phyloP scores from a whole-genome alignment of 768 basidiomycete genomes.

The Lentinula edodes region DNA sequence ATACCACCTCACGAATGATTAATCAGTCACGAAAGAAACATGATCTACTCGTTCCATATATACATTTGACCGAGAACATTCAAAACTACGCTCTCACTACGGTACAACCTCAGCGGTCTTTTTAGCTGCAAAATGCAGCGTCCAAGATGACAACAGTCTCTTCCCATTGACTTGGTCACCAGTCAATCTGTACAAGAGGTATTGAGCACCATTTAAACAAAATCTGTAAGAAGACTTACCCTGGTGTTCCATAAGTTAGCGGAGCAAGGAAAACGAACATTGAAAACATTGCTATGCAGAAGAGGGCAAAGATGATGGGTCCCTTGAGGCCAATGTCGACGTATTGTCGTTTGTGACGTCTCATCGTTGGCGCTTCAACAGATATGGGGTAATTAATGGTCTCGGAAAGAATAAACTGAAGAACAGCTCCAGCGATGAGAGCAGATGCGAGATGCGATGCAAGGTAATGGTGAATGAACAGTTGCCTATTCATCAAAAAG shows the following conservation, averaged over 20 bases:
- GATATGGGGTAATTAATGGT: slow-evolving; percentile 91
- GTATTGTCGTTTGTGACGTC: slow-evolving; percentile 47
- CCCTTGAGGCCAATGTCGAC: slow-evolving; percentile 79
- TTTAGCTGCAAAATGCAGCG: slow-evolving; percentile 87
- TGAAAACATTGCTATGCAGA: slow-evolving; percentile 53
- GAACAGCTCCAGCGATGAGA: slow-evolving; percentile 85
- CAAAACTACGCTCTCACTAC: background rate
- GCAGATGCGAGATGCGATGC: slow-evolving; percentile 94
- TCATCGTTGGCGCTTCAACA: slow-evolving; percentile 60
- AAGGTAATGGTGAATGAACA: slow-evolving; percentile 97
- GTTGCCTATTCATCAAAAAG: slow-evolving; percentile 95
- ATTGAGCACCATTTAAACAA: slow-evolving; percentile 9
- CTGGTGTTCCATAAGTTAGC: slow-evolving; percentile 93
- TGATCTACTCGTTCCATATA: background rate
- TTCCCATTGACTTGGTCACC: slow-evolving; percentile 82
- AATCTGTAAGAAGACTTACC: slow-evolving; percentile 47
- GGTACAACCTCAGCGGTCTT: slow-evolving; percentile 31
- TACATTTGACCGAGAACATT: background rate
- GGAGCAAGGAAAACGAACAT: slow-evolving; percentile 78
- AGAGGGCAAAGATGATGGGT: slow-evolving; percentile 53
- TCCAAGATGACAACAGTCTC: slow-evolving; percentile 85
- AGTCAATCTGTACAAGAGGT: slow-evolving; percentile 50
- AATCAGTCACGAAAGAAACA: background rate
- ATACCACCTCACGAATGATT: no score
- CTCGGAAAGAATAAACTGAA: slow-evolving; percentile 88